Evolutionary conservation across 495 filamentous ascomycete genomes (phyloP).

Genomic region (Daldinia childiae): DNA sequence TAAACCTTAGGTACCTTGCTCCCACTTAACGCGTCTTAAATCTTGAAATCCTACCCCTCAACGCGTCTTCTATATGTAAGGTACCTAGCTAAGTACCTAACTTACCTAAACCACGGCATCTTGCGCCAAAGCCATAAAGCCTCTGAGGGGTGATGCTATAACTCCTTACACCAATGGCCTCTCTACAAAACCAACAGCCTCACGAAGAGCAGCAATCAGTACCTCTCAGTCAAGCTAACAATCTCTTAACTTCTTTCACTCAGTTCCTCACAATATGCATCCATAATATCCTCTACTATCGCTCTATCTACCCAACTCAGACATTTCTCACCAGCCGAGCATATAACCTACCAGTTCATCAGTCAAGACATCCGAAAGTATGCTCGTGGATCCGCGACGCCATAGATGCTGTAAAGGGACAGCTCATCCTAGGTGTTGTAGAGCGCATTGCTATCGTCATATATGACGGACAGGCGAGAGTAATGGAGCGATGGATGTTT

Average conservation of each 20-base stretch:
- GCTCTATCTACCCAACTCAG: conserved; percentile 78
- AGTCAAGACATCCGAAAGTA: conserved; percentile 88
- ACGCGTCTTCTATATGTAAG: conserved; percentile 16
- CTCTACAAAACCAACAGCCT: conserved; percentile 20
- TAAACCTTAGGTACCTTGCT: too few relatives aligned
- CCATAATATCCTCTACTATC: conserved; percentile 92
- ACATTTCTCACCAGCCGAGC: conserved; percentile 85
- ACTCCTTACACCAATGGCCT: neutral
- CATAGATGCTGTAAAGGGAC: conserved; percentile 74
- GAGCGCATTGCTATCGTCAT: conserved; percentile 79
- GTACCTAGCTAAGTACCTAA: neutral
- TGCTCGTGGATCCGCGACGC: conserved; percentile 91
- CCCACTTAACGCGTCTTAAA: conserved; percentile 27
- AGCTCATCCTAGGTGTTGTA: conserved; percentile 74
- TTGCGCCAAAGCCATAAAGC: neutral
- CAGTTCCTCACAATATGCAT: conserved; percentile 88
- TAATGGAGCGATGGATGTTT: conserved; percentile 87
- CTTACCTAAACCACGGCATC: neutral
- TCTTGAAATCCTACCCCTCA: conserved; percentile 23
- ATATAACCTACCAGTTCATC: conserved; percentile 89
- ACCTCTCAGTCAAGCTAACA: conserved; percentile 47
- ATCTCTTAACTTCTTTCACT: conserved; percentile 67
- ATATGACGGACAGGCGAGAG: conserved; percentile 58
- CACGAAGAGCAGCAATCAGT: conserved; percentile 35
- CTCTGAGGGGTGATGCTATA: neutral